phyloP scores from a whole-genome alignment of 176 grass and related monocot genomes.

The Panicum miliaceum region DNA sequence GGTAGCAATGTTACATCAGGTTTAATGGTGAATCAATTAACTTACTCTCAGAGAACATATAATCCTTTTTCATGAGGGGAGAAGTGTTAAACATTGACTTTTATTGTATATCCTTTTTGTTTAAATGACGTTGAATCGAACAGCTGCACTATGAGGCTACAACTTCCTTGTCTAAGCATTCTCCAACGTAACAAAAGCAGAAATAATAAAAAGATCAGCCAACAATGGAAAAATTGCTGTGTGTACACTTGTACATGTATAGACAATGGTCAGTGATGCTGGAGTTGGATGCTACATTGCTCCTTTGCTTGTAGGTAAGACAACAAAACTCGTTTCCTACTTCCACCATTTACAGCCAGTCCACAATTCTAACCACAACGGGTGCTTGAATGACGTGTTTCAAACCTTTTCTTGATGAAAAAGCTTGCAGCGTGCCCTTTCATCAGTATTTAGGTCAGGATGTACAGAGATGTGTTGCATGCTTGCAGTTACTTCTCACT shows the following conservation, averaged over 20 bases:
- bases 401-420: background rate
- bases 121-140: background rate
- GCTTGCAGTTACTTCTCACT: background rate
- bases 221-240: background rate
- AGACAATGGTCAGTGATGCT: constrained; percentile 14
- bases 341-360: background rate
- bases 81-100: background rate
- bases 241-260: background rate
- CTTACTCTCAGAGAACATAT: background rate
- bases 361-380: background rate
- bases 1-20: background rate
- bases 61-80: background rate
- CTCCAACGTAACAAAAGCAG: background rate
- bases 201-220: background rate
- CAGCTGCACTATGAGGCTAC: background rate
- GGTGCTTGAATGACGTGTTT: background rate
- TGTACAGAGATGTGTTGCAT: background rate
- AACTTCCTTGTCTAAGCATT: background rate
- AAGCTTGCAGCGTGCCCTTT: background rate
- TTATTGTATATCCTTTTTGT: background rate
- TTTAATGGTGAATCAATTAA: background rate
- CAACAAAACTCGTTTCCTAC: background rate
- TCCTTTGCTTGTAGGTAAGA: background rate
- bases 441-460: background rate
- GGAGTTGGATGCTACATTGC: background rate